Evolutionary conservation across 805 yeast species (phyloP), one percentile per base, ranked within the genome.

Genomic region (Lipomyces oligophaga): DNA sequence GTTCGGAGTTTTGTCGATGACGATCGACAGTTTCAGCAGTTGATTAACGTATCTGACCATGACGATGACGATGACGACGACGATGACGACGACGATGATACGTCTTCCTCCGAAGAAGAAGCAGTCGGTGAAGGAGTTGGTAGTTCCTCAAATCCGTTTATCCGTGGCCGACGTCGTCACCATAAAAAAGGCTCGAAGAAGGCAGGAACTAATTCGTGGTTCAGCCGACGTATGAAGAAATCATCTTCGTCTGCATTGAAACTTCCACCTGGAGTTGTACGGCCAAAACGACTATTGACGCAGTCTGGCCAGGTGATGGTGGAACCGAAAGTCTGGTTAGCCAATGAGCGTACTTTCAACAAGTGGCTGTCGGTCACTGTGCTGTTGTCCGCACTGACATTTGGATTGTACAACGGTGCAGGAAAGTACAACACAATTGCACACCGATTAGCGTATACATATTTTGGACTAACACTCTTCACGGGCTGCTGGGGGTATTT

Each of bases 281-380:
- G 83, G 62, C 98, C 98, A 45, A 78, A 76, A 21, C 71, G 74
- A 26, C 78, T 85, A 67, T 74, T 90, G 59, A 85, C 89, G 62
- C 88, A 88, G 64, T 81, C 89, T 22, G 96, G 96, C 5, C 93
- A 96, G 1, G 78, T 88, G 45, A 88, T 85, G 67, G 89, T 93
- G 48, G 98, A 93, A 70, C 94, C 97, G 25, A 93, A 93, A 63
- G 98, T 93, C 11, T 93, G 97, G 97, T 74, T 93, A 55, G 98
- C 98, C 24, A 93, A 93, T 63, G 98, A 93, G 70, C 83, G 98
- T 66, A 93, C 98, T 3, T 90, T 89, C 70, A 83, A 86, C 72
- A 78, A 94, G 67, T 93, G 98, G 98, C 73, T 93, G 56, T 88
- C 83, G 53, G 90, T 90, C 19, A 84, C 95, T 11, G 79, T 94